Evolutionary conservation across 495 filamentous ascomycete species (phyloP), one percentile per base, ranked within the genome.

Genomic region (Xylaria acuta): DNA sequence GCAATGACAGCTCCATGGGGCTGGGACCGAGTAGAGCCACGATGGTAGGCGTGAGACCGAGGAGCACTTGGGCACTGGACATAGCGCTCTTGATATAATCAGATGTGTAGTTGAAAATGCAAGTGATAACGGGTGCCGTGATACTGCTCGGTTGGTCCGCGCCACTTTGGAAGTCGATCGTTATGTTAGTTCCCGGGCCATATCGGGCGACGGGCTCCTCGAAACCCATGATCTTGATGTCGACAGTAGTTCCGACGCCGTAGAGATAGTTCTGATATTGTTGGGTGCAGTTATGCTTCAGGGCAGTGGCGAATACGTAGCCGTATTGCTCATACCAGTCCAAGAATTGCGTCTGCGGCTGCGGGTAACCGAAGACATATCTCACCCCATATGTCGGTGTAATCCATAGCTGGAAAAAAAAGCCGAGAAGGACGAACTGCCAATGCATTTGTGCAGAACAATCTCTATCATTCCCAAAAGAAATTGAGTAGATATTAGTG

Each of bases 1-100:
- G 47, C 12, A 75, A 47, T 8, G 74, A 69, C 4, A 68, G 67
- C 66, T 79, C 77, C 36, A 62, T 73, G 30, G 54, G 66, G 34
- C 67, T 74, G 18, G 76, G 69, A 4, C 77, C 76, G 6, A 79
- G 69, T 14, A 77, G 14, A 27, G 75, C 40, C 9, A 79, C 67
- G 34, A 76, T 68, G 8, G 72, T 72, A 16, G 75, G 77, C 12
- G 70, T 65, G 3, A 79, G 65, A 25, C 77, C 77, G 11, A 77
- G 75, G 14, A 79, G 60, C 18, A 77, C 73, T 38, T 77, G 73
- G 18, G 73, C 70, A 14, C 63, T 68, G 3, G 75, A 64, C 51
- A 75, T 69, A 4, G 20, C n/a, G 16, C 54, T 60, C 56, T 77
- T 77, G 64, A 76, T 62, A 30, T 71, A 76, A 14, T 76, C 72